A percentile compares a stretch with the other conserved stretches of the same genome.
phyloP scores from a whole-genome alignment of 148 eudicot genomes.

The Rhododendron henanense region DNA sequence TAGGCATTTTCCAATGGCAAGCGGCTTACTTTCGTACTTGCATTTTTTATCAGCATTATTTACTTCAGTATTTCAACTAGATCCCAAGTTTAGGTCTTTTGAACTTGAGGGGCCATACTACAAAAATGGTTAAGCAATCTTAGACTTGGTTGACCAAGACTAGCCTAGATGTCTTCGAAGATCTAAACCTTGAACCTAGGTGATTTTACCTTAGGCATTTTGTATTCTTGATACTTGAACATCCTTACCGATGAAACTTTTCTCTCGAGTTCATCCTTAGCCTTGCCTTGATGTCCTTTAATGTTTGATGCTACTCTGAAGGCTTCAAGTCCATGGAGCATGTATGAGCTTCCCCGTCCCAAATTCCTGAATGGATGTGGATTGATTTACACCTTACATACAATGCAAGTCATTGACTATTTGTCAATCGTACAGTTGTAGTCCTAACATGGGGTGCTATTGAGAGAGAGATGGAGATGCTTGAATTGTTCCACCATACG shows the following conservation, averaged over 20 bases:
- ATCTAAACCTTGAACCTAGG: not conserved
- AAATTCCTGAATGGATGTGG: not conserved
- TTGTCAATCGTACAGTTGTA: not conserved
- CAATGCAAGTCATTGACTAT: not conserved
- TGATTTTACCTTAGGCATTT: not conserved
- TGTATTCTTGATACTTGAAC: not conserved
- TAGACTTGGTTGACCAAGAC: not conserved
- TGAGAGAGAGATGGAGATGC: not conserved
- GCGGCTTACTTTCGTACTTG: not conserved
- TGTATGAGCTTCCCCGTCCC: not conserved
- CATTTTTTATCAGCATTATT: not conserved
- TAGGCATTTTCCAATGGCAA: not conserved
- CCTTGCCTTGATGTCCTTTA: not conserved
- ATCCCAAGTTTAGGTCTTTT: not conserved
- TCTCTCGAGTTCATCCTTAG: not conserved
- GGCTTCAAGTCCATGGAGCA: not conserved
- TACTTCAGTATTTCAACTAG: not conserved
- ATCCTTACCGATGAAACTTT: not conserved
- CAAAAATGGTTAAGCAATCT: not conserved
- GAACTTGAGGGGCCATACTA: not conserved
- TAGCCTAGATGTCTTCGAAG: not conserved
- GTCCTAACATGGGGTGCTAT: not conserved
- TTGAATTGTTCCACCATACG: not conserved
- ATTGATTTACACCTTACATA: not conserved
- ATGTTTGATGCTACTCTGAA: not conserved